Percentiles rank a stretch among this genome's conserved stretches.
Conservation (phyloP, 768 basidiomycete genomes). For the Harrya chromipes region DNA sequence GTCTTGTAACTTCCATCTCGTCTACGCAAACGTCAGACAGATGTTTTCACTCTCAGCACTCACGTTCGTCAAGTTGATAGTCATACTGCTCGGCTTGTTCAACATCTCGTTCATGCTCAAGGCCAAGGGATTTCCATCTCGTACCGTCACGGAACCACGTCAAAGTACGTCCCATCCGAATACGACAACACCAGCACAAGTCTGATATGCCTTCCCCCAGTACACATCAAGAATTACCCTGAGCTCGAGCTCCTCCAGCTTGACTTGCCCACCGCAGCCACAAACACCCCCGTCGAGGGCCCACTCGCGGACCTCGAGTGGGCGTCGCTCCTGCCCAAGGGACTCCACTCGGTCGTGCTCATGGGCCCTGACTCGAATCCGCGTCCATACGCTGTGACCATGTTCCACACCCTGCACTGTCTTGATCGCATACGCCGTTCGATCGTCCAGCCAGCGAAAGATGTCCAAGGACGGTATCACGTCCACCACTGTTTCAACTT, state of each 20-base stretch:
- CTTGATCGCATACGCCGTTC: constrained; percentile 34
- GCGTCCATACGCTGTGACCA: constrained; percentile 34
- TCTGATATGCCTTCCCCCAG: background rate
- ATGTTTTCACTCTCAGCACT: constrained; percentile 9
- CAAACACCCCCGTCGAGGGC: constrained; percentile 12
- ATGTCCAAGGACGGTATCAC: constrained; percentile 6
- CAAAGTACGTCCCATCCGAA: constrained; percentile 9
- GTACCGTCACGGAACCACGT: constrained; percentile 5
- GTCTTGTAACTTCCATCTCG: too few species aligned
- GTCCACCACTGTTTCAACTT: constrained; percentile 40
- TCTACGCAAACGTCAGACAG: too few species aligned
- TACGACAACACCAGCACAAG: too few species aligned
- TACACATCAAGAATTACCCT: constrained; percentile 10
- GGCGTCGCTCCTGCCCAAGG: constrained; percentile 21
- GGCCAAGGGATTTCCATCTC: background rate
- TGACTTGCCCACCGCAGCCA: constrained; percentile 1
- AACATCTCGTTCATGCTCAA: constrained; percentile 15
- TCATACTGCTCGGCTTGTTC: constrained; percentile 18
- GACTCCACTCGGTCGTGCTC: constrained; percentile 17
- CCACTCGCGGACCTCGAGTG: constrained; percentile 24
- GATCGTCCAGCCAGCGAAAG: constrained; percentile 6
- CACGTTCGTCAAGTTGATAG: constrained; percentile 18
- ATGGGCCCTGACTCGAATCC: constrained; percentile 5
- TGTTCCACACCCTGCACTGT: constrained; percentile 42
- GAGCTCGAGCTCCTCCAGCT: constrained; percentile 16